Evolutionary conservation across 2,329 filamentous ascomycete genomes (phyloP).

Genomic region (Colletotrichum neosansevieriae): DNA sequence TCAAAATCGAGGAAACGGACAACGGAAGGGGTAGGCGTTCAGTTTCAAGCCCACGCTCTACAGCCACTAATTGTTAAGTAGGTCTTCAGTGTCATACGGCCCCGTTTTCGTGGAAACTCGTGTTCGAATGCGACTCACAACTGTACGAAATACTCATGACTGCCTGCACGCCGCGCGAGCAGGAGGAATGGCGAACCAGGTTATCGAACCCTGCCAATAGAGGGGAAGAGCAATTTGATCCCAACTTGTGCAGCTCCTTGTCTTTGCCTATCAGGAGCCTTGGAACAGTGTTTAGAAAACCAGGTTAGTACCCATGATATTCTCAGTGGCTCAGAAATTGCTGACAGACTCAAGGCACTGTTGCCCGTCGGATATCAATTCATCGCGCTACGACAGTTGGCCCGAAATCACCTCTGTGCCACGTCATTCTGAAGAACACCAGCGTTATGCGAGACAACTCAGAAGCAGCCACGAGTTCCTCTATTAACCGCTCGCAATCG

Average conservation of each 20-base stretch:
- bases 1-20: constrained; percentile 77
- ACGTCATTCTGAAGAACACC: constrained; percentile 90
- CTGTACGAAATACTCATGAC: constrained; percentile 89
- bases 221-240: constrained; percentile 58
- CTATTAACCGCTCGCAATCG: constrained; percentile 83
- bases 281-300: constrained; percentile 80
- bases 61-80: constrained; percentile 52
- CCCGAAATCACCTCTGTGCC: constrained; percentile 74
- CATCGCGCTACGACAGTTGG: constrained; percentile 82
- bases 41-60: neutral
- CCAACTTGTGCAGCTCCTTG: constrained; percentile 71
- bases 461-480: constrained; percentile 54
- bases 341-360: constrained; percentile 59
- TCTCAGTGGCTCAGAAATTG: too few relatives aligned
- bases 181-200: constrained; percentile 81
- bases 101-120: constrained; percentile 90
- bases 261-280: constrained; percentile 79
- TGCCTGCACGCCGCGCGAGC: constrained; percentile 85
- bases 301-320: constrained; percentile 58
- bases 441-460: constrained; percentile 72
- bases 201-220: constrained; percentile 66
- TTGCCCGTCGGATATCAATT: constrained; percentile 79
- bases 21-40: constrained; percentile 75
- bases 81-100: constrained; percentile 89
- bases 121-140: constrained; percentile 82